Percentiles rank a stretch among this genome's conserved stretches.
phyloP scores from a whole-genome alignment of 1,284 basidiomycete species.

The Laetiporus sulphureus region DNA sequence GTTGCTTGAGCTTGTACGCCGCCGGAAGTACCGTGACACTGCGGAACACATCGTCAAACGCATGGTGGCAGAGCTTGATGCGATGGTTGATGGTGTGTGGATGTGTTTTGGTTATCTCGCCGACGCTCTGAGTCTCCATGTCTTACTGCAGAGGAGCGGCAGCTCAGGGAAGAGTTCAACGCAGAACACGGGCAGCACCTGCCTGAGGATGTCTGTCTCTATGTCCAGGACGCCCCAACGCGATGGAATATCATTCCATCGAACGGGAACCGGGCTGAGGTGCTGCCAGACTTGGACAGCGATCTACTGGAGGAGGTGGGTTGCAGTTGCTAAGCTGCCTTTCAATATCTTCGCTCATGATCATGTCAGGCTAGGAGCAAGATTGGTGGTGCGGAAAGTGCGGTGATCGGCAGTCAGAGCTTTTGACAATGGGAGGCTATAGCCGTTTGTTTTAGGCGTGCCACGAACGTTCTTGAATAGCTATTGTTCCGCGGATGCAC shows the following conservation, averaged over 20 bases:
- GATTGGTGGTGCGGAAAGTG: not conserved
- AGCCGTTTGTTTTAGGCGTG: not conserved
- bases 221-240: constrained; percentile 64
- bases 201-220: constrained; percentile 71
- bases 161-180: constrained; percentile 61
- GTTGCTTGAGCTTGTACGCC: constrained; percentile 64
- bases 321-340: not conserved
- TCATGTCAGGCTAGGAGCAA: not conserved
- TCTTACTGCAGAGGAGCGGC: constrained; percentile 51
- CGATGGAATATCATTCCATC: constrained; percentile 57
- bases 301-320: constrained; percentile 52
- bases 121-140: constrained; percentile 2
- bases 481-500: too few relatives aligned
- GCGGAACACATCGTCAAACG: constrained; percentile 56
- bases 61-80: constrained; percentile 55
- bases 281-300: constrained; percentile 48
- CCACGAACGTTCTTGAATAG: too few relatives aligned
- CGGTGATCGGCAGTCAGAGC: not conserved
- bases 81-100: constrained; percentile 53
- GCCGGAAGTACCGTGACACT: constrained; percentile 55
- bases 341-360: not conserved
- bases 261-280: constrained; percentile 45
- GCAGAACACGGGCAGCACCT: constrained; percentile 61
- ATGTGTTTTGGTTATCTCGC: not conserved
- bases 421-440: not conserved